Evolutionary conservation across 2,329 filamentous ascomycete species (phyloP).

Genomic region (Ceratocystiopsis brevicomis): DNA sequence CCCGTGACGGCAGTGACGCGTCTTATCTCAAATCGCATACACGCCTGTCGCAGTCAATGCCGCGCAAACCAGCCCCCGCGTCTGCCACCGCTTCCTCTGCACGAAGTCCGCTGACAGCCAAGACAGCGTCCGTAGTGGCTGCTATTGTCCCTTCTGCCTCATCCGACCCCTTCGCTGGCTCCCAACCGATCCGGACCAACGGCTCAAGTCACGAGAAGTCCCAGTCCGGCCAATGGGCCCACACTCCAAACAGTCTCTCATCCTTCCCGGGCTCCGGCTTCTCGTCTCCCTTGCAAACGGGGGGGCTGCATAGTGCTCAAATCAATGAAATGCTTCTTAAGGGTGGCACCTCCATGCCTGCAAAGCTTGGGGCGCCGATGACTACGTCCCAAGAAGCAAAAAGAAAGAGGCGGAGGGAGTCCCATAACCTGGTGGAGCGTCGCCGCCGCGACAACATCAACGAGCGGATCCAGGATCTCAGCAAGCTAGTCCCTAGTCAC

Average conservation of each 20-base stretch:
- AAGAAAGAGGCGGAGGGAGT: constrained; percentile 74
- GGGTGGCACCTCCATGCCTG: constrained; percentile 72
- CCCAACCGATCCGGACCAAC: constrained; percentile 55
- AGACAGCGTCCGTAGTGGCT: constrained; percentile 52
- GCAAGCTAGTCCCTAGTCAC: constrained; percentile 78
- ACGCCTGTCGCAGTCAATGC: constrained; percentile 42
- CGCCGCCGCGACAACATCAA: constrained; percentile 96
- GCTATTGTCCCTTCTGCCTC: constrained; percentile 44
- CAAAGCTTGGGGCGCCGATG: constrained; percentile 47
- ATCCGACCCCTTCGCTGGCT: constrained; percentile 47
- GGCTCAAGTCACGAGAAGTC: constrained; percentile 58
- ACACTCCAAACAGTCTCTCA: constrained; percentile 63
- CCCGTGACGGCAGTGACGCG: constrained; percentile 27
- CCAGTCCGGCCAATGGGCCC: constrained; percentile 76
- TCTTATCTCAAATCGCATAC: constrained; percentile 38
- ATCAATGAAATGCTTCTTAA: constrained; percentile 82
- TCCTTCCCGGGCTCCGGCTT: constrained; percentile 82
- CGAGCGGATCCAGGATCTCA: constrained; percentile 90
- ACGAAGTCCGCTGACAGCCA: constrained; percentile 68
- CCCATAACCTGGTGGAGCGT: constrained; percentile 90
- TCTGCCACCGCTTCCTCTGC: constrained; percentile 37
- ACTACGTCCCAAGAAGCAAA: constrained; percentile 78
- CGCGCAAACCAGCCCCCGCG: constrained; percentile 31
- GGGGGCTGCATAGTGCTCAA: constrained; percentile 47
- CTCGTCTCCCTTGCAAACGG: constrained; percentile 54